A percentile compares a stretch with the other conserved stretches of the same genome.
Evolutionary conservation across 345 rosid species (phyloP).

Genomic region (Turritis glabra): DNA sequence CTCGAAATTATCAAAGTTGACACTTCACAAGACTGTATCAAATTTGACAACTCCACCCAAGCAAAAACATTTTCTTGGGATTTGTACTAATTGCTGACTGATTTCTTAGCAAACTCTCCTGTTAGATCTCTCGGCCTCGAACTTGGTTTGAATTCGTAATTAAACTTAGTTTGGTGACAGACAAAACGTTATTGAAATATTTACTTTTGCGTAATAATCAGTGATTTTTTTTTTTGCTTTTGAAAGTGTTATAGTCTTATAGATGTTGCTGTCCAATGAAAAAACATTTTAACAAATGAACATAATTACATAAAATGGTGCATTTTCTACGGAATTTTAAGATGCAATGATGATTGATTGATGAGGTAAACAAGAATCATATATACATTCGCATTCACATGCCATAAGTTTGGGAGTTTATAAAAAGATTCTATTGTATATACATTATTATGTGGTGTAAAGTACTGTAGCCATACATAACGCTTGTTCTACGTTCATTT

Average conservation of each 20-base stretch:
- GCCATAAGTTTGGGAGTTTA: not conserved
- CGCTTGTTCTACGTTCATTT: not conserved
- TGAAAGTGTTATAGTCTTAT: too few relatives aligned
- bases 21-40: not conserved
- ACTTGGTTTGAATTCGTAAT: not conserved
- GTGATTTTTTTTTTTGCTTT: too few relatives aligned
- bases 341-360: slow-evolving; percentile 5
- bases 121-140: not conserved
- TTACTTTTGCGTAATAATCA: not conserved
- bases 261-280: not conserved
- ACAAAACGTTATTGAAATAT: not conserved
- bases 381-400: slow-evolving; percentile 18
- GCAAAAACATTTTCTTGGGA: not conserved
- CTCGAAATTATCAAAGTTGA: not conserved
- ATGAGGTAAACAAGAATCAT: slow-evolving; percentile 23
- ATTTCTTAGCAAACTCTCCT: not conserved
- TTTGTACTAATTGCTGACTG: not conserved
- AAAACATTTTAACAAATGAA: slow-evolving; percentile 3
- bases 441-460: not conserved
- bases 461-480: not conserved
- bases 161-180: not conserved
- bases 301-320: too few relatives aligned
- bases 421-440: not conserved
- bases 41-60: not conserved
- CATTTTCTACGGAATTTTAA: slow-evolving; percentile 23